Evolutionary conservation across 1,284 basidiomycete species (phyloP).

Genomic region (Athelia psychrophila): DNA sequence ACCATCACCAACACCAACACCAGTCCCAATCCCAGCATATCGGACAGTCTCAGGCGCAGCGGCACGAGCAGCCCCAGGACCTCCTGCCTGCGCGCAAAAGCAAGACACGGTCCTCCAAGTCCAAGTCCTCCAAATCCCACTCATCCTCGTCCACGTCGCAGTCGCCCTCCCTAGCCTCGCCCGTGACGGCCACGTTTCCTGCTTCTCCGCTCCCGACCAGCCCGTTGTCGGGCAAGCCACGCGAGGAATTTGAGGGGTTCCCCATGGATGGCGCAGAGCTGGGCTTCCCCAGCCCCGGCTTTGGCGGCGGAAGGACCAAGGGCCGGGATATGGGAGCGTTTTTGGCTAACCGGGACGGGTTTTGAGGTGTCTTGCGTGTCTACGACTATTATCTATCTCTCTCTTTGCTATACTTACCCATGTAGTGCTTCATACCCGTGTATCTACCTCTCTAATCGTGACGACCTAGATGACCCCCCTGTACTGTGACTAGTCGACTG

Average conservation of each 20-base stretch:
- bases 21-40: background rate
- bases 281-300: background rate
- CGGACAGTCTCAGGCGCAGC: background rate
- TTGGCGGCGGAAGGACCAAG: background rate
- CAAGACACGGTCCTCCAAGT: background rate
- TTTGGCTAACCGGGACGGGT: background rate
- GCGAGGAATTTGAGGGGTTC: constrained; percentile 1
- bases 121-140: background rate
- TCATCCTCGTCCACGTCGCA: background rate
- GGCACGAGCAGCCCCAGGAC: too few relatives aligned
- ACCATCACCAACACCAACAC: background rate
- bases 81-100: background rate
- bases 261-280: background rate
- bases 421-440: background rate
- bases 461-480: background rate
- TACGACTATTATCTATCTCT: background rate
- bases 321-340: constrained; percentile 1
- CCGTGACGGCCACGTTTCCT: background rate
- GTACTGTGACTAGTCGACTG: too few relatives aligned
- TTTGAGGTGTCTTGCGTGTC: background rate
- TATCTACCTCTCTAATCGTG: background rate
- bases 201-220: background rate
- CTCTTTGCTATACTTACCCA: background rate
- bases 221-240: background rate
- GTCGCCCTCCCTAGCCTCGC: background rate